These are phyloP conservation scores for Thermochaetoides dissita DNA, from an alignment of 2,329 filamentous ascomycete species.

Conservation along the genomic window DNA sequence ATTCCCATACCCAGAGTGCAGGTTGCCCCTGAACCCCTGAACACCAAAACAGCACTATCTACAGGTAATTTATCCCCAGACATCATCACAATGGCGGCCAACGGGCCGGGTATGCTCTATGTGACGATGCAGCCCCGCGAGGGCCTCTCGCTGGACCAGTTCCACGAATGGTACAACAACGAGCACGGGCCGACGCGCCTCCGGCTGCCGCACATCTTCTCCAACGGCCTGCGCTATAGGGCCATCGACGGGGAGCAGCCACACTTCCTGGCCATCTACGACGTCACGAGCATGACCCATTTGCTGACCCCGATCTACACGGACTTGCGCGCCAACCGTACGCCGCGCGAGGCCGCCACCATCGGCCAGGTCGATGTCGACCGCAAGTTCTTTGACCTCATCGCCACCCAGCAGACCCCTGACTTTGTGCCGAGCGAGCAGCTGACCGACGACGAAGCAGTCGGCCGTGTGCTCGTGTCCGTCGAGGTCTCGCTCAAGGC, in stretches of 20 bases:
- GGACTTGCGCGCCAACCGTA: conserved; percentile 44
- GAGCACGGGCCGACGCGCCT: conserved; percentile 76
- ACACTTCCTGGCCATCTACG: conserved; percentile 68
- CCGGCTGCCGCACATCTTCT: conserved; percentile 57
- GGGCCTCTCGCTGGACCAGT: conserved; percentile 50
- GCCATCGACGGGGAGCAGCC: conserved; percentile 50
- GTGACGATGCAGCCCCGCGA: conserved; percentile 74
- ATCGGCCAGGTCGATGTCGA: conserved; percentile 49
- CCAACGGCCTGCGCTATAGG: conserved; percentile 66
- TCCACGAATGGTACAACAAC: conserved; percentile 91
- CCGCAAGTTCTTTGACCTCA: conserved; percentile 55
- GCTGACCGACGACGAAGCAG: conserved; percentile 42
- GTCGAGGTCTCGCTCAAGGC: conserved; percentile 42
- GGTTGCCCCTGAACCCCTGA: no score
- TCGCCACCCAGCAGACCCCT: conserved; percentile 40
- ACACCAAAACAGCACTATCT: no score
- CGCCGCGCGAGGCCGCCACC: conserved; percentile 36
- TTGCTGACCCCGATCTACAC: conserved; percentile 60
- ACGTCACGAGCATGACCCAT: conserved; percentile 60
- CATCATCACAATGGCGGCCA: not conserved
- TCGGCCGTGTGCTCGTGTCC: conserved; percentile 47
- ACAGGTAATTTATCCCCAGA: no score
- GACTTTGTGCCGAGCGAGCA: conserved; percentile 47
- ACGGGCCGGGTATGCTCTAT: conserved; percentile 51
- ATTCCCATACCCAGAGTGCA: no score